Conservation (phyloP, 495 filamentous ascomycete species). For the Hyaloscypha finlandica region DNA sequence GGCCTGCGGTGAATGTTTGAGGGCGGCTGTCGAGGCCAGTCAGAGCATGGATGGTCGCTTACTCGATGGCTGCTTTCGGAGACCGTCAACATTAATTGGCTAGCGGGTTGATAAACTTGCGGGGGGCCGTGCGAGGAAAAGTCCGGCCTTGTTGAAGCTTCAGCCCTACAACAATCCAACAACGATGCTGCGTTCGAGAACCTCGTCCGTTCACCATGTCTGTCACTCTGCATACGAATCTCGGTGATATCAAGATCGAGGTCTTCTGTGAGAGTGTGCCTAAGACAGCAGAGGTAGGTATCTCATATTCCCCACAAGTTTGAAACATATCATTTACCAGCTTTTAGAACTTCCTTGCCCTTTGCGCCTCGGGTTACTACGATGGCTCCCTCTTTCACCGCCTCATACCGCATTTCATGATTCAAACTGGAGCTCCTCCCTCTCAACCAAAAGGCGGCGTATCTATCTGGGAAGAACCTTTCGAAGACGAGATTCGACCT, state of each 20-base stretch:
- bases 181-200: constrained; percentile 6
- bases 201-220: constrained; percentile 46
- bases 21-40: neutral
- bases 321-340: constrained; percentile 15
- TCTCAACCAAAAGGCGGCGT: constrained; percentile 73
- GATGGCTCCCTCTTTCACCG: constrained; percentile 90
- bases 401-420: constrained; percentile 86
- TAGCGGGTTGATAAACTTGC: constrained; percentile 12
- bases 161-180: constrained; percentile 21
- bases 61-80: constrained; percentile 9
- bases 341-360: constrained; percentile 88
- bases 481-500: constrained; percentile 93
- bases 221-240: constrained; percentile 81
- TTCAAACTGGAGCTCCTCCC: constrained; percentile 72
- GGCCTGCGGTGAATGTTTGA: neutral
- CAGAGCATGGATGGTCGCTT: constrained; percentile 5
- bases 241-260: constrained; percentile 93
- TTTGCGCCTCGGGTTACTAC: constrained; percentile 89
- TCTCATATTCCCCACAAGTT: neutral
- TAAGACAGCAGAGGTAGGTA: constrained; percentile 74
- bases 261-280: constrained; percentile 94
- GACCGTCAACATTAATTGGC: neutral
- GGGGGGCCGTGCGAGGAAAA: constrained; percentile 1
- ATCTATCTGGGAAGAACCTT: constrained; percentile 80
- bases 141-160: neutral